Evolutionary conservation across 352 stramenopile species (phyloP), one percentile per base, ranked within the genome.

Genomic region (Globisporangium heterothallicum): DNA sequence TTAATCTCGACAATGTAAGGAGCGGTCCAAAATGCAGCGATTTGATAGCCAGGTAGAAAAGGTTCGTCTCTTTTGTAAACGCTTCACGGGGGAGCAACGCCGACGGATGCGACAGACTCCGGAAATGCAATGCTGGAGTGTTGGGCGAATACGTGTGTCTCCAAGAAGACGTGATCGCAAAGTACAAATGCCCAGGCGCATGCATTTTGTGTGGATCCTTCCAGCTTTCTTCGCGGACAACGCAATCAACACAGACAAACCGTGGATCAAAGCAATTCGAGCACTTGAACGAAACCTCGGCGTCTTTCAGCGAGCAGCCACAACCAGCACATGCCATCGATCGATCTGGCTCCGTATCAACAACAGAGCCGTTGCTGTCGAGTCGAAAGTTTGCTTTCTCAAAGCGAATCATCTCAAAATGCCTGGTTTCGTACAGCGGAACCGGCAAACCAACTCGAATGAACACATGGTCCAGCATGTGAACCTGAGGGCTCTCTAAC

Each of bases 41-140:
- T 42, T 83, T 78, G 25, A 88, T 72, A 6, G 72, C 70, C 48
- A 88, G 58, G 56, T 86, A 85, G 25, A 88, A 72, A 10, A 88
- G 26, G 60, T 87, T 71, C 0, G 75, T 86, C 41, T 82, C 65
- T 10, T 62, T 64, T 22, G 60, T 63, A 45, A 85, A 74, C 21
- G 68, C 57, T 46, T 68, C 58, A n/a, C 76, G 74, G 6, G 80
- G 72, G 19, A 87, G 74, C 26, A 91, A 46, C 40, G 71, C 75
- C 2, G 73, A 67, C 5, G 69, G 71, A 53, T 83, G 79, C 43
- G 81, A 58, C 6, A 86, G 38, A 12, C 62, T 59, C 13, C 54
- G 56, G 35, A 76, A 78, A 32, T 67, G 58, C 12, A 86, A 49
- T 21, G 61, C 52, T 4, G 50, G 19, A 38, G 49, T 53, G 0